These are phyloP conservation scores for Lentithecium fluviatile DNA, from an alignment of 495 filamentous ascomycete species.

Conservation along the genomic window DNA sequence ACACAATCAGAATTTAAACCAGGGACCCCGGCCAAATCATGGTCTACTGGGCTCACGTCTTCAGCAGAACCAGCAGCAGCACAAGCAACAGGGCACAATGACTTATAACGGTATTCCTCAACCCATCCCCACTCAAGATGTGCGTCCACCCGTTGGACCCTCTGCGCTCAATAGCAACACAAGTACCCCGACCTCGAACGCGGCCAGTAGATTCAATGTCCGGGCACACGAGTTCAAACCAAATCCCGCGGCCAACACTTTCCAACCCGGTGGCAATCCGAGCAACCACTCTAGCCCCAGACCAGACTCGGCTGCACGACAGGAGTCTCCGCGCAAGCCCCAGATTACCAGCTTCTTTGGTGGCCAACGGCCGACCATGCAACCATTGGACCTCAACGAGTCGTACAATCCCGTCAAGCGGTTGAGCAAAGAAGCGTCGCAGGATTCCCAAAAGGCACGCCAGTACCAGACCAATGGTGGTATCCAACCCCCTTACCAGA, in stretches of 20 bases:
- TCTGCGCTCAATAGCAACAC: conserved; percentile 45
- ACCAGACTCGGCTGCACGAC: conserved; percentile 45
- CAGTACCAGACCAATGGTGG: conserved; percentile 65
- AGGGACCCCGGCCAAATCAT: conserved; percentile 39
- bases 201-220: conserved; percentile 72
- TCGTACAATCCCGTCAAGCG: conserved; percentile 75
- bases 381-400: conserved; percentile 62
- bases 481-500: conserved; percentile 73
- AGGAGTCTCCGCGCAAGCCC: conserved; percentile 52
- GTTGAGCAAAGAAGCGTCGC: conserved; percentile 55
- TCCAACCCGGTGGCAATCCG: conserved; percentile 69
- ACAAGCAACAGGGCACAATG: conserved; percentile 43
- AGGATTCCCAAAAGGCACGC: conserved; percentile 49
- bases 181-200: conserved; percentile 53
- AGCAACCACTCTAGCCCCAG: conserved; percentile 63
- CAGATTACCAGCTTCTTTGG: conserved; percentile 26
- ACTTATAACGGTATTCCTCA: conserved; percentile 44
- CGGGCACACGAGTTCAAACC: conserved; percentile 82
- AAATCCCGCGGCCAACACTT: conserved; percentile 71
- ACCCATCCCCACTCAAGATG: conserved; percentile 55
- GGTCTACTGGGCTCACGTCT: conserved; percentile 51
- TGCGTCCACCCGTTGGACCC: conserved; percentile 50
- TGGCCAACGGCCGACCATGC: conserved; percentile 58
- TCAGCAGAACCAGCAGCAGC: conserved; percentile 56
- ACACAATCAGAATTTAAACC: conserved; percentile 48